These are phyloP conservation scores for Colletotrichum navitas DNA, from an alignment of 2,329 filamentous ascomycete genomes.

Conservation along the genomic window DNA sequence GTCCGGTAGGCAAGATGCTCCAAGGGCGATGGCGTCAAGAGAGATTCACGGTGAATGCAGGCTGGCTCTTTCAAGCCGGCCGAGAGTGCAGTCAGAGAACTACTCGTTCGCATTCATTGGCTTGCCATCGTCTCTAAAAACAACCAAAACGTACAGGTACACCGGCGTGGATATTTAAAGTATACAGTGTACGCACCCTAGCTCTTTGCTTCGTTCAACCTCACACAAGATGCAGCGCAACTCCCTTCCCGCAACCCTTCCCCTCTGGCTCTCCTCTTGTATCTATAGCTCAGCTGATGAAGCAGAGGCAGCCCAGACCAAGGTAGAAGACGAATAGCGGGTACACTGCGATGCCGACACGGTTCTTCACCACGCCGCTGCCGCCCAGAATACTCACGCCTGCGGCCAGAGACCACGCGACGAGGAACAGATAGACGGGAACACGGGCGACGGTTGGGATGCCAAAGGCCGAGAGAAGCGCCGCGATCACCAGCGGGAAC, in stretches of 20 bases:
- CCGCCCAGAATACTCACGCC: conserved; percentile 96
- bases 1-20: background rate
- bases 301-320: conserved; percentile 92
- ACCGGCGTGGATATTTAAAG: conserved; percentile 30
- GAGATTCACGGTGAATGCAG: background rate
- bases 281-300: conserved; percentile 79
- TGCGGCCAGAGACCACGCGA: conserved; percentile 93
- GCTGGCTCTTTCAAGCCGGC: background rate
- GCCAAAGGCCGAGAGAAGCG: conserved; percentile 85
- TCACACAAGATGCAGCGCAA: conserved; percentile 7
- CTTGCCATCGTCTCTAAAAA: background rate
- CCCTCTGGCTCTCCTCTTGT: background rate
- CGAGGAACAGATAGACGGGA: conserved; percentile 89
- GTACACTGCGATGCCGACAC: conserved; percentile 93
- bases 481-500: conserved; percentile 94
- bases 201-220: background rate
- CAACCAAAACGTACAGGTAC: background rate
- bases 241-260: background rate
- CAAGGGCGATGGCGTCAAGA: background rate
- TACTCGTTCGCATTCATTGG: conserved; percentile 2
- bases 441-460: conserved; percentile 86
- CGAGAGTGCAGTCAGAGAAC: conserved; percentile 5
- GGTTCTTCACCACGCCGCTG: conserved; percentile 94
- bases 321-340: conserved; percentile 96
- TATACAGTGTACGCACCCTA: conserved; percentile 24